These are phyloP conservation scores for Garcia nutans DNA, from an alignment of 345 rosid species.

Conservation along the genomic window DNA sequence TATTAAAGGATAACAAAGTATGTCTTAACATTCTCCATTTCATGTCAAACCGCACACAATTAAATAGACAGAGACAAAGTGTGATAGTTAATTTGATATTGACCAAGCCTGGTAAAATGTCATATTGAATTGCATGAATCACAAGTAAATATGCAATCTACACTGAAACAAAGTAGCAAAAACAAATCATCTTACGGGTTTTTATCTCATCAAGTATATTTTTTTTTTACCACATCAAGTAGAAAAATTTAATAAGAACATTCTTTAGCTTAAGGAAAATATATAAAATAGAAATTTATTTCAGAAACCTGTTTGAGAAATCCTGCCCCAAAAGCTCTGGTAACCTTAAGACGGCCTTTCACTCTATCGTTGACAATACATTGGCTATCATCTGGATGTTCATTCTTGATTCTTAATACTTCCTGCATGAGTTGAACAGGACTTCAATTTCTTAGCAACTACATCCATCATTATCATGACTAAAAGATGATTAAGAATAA, in stretches of 20 bases:
- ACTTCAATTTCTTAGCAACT: not conserved
- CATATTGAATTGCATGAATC: not conserved
- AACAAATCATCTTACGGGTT: not conserved
- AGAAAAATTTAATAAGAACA: constrained; percentile 5
- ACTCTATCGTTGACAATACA: constrained; percentile 92
- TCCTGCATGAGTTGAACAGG: constrained; percentile 57
- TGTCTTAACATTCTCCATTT: not conserved
- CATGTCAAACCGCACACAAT: not conserved
- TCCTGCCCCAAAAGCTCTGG: constrained; percentile 99
- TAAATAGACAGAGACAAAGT: not conserved
- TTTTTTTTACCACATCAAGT: not conserved
- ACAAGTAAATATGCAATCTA: not conserved
- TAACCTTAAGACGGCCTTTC: constrained; percentile 93
- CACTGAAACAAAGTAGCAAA: not conserved
- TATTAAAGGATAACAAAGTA: not conserved
- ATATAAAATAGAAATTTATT: not conserved
- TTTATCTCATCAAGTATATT: not conserved
- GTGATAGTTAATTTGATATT: not conserved
- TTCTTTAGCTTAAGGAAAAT: constrained; percentile 4
- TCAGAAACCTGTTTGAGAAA: constrained; percentile 76
- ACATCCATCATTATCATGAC: not conserved
- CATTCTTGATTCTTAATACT: constrained; percentile 81
- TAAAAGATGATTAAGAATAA: not conserved
- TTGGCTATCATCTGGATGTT: constrained; percentile 87
- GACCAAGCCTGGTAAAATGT: not conserved